Conservation (phyloP, 176 grass and related monocot genomes). For the Avena atlantica region DNA sequence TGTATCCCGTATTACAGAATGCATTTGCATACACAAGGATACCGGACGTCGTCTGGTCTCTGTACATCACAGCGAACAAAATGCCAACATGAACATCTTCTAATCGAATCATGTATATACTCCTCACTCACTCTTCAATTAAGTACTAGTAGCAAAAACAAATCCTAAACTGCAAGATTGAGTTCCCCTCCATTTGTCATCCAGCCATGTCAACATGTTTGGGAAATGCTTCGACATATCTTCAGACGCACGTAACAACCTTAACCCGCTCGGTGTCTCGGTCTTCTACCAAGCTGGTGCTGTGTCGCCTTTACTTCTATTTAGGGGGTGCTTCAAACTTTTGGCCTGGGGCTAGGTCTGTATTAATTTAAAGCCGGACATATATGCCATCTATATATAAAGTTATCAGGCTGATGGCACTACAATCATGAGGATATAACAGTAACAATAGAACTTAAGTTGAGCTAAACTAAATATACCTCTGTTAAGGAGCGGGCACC, state of each 20-base stretch:
- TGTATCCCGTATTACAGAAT: neutral
- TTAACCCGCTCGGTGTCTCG: too few species aligned
- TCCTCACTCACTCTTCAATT: neutral
- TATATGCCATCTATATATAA: too few species aligned
- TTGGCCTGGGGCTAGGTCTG: too few species aligned
- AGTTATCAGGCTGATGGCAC: constrained; percentile 14
- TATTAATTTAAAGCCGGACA: too few species aligned
- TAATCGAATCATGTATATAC: neutral
- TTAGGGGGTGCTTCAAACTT: too few species aligned
- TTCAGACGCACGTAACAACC: too few species aligned
- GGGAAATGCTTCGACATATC: too few species aligned
- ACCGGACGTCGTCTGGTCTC: neutral
- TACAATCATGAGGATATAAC: neutral
- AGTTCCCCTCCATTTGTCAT: constrained; percentile 19
- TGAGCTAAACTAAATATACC: neutral
- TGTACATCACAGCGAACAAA: neutral
- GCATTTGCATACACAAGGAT: neutral
- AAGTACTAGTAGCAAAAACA: neutral
- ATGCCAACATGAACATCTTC: neutral
- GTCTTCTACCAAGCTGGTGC: too few species aligned
- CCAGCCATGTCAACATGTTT: neutral
- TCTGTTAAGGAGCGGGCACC: neutral
- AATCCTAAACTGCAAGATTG: constrained; percentile 4
- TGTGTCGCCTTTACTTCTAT: too few species aligned
- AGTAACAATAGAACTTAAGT: neutral